phyloP scores from a whole-genome alignment of 1,284 basidiomycete species.

The Puccinia triticina region DNA sequence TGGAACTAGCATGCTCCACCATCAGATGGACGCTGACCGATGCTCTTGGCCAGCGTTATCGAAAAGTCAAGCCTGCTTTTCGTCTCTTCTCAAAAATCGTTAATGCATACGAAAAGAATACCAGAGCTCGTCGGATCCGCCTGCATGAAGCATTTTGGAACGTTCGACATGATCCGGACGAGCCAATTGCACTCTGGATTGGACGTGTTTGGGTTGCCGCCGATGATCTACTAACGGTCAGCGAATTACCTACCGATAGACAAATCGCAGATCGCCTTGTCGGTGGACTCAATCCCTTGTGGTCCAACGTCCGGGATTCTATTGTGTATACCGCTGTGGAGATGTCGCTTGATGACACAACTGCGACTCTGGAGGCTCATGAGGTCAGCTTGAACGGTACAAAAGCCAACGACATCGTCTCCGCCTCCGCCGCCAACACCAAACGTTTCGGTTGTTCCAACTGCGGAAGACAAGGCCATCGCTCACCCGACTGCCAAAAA shows the following conservation, averaged over 20 bases:
- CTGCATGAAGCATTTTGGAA: background rate
- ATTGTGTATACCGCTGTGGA: background rate
- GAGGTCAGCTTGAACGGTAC: background rate
- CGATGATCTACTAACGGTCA: no score
- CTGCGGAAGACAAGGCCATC: background rate
- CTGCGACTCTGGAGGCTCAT: background rate
- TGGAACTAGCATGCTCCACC: no score
- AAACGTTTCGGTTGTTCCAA: background rate
- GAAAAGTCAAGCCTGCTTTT: background rate
- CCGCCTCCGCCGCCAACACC: no score
- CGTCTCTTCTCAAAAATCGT: background rate
- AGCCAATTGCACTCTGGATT: no score
- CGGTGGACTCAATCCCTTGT: background rate
- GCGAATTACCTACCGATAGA: background rate
- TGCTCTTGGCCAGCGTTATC: no score
- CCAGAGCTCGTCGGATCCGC: background rate
- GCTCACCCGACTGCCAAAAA: background rate
- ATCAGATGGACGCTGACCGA: no score
- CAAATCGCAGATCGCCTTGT: background rate
- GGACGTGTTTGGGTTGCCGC: no score
- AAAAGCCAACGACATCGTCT: background rate
- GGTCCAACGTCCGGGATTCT: background rate
- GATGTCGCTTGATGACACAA: background rate
- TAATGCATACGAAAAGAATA: background rate
- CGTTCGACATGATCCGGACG: no score